Percentiles rank a stretch among this genome's conserved stretches.
Conservation (phyloP, 495 filamentous ascomycete species). For the Aspergillus affinis region DNA sequence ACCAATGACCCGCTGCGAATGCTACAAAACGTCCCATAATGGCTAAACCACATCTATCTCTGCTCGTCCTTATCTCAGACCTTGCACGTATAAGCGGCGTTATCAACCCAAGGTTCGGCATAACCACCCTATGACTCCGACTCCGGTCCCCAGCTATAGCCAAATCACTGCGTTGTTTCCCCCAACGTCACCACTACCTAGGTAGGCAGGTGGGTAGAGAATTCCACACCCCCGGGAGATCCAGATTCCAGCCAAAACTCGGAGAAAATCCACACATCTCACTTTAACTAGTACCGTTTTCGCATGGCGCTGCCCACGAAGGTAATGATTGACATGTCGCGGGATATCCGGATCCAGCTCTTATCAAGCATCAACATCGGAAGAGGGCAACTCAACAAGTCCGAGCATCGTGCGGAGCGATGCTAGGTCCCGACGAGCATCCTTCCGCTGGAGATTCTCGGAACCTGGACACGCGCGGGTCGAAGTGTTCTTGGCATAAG, state of each 20-base stretch:
- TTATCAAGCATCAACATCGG: background rate
- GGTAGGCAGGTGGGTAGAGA: background rate
- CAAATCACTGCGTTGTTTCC: background rate
- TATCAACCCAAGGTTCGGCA: background rate
- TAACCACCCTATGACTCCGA: background rate
- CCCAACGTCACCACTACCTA: background rate
- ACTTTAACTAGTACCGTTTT: background rate
- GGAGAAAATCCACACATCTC: background rate
- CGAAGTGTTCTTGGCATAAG: background rate
- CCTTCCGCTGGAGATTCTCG: too few relatives aligned
- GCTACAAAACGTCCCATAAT: background rate
- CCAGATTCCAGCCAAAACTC: too few relatives aligned
- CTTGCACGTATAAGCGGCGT: background rate
- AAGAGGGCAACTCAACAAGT: background rate
- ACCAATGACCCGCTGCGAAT: too few relatives aligned
- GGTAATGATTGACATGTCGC: background rate
- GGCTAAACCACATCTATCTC: background rate
- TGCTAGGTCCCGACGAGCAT: too few relatives aligned
- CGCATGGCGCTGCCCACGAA: background rate
- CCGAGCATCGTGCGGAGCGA: too few relatives aligned
- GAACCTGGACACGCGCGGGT: background rate
- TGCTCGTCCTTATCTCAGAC: background rate
- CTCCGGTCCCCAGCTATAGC: background rate
- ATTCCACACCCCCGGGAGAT: background rate
- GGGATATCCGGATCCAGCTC: background rate